Evolutionary conservation across 768 basidiomycete species (phyloP).

Genomic region (Phaeotremella fagi): DNA sequence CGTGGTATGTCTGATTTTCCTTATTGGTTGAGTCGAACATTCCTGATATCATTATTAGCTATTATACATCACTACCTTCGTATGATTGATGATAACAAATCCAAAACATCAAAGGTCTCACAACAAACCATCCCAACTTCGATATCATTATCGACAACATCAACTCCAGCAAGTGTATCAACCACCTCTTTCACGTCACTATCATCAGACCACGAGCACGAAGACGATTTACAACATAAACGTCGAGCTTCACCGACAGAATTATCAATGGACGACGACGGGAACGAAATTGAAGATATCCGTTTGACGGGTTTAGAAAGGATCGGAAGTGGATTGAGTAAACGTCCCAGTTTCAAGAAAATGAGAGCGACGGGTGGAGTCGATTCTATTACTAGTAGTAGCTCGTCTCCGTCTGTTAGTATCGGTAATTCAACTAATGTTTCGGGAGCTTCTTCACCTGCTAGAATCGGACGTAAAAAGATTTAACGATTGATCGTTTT

Average conservation of each 20-base stretch:
- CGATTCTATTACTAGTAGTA: background rate
- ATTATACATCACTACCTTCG: conserved; percentile 41
- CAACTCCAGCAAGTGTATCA: background rate
- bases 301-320: background rate
- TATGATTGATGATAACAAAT: conserved; percentile 39
- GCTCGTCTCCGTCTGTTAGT: background rate
- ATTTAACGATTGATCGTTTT: no score
- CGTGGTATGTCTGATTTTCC: conserved; percentile 51
- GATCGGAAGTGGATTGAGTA: conserved; percentile 21
- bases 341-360: conserved; percentile 41
- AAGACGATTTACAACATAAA: conserved; percentile 38
- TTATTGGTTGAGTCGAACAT: background rate
- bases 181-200: no score
- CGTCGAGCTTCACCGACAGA: conserved; percentile 42
- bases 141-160: background rate
- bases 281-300: background rate
- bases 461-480: no score
- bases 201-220: conserved; percentile 19
- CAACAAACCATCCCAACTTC: background rate
- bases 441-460: no score
- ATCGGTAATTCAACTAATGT: no score
- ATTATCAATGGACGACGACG: conserved; percentile 4
- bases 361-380: conserved; percentile 23
- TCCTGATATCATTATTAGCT: conserved; percentile 9
- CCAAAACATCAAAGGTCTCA: conserved; percentile 3